Evolutionary conservation across 768 basidiomycete species (phyloP).

Genomic region (Trametes coccinea): DNA sequence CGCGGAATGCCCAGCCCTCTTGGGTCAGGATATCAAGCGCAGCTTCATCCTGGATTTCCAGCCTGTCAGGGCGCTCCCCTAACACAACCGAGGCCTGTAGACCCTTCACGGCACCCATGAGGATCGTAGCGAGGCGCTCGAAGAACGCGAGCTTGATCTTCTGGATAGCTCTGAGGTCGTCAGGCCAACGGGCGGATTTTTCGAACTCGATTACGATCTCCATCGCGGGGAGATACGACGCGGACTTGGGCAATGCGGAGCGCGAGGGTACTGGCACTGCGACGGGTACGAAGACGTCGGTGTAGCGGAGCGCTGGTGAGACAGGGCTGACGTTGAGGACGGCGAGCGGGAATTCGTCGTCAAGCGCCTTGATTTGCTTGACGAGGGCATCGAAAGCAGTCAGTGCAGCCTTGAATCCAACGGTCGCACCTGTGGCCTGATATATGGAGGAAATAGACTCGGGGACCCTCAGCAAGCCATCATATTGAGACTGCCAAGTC

Average conservation of each 20-base stretch:
- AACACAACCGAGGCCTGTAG: conserved; percentile 61
- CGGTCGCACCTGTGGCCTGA: conserved; percentile 36
- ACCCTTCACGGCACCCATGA: conserved; percentile 55
- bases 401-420: conserved; percentile 74
- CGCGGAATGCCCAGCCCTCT: conserved; percentile 85
- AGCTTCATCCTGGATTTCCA: conserved; percentile 66
- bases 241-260: conserved; percentile 53
- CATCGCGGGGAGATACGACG: conserved; percentile 68
- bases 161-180: conserved; percentile 89
- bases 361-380: conserved; percentile 71
- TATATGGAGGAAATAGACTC: conserved; percentile 48
- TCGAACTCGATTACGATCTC: conserved; percentile 87
- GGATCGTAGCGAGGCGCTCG: conserved; percentile 68
- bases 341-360: conserved; percentile 71
- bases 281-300: conserved; percentile 78
- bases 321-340: conserved; percentile 75
- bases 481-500: conserved; percentile 61
- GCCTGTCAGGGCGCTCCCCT: conserved; percentile 46
- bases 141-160: conserved; percentile 93
- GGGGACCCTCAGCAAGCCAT: conserved; percentile 59
- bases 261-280: conserved; percentile 59
- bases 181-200: conserved; percentile 91
- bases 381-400: conserved; percentile 79
- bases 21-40: conserved; percentile 75
- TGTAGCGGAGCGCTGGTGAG: conserved; percentile 78